Percentiles rank a stretch among this genome's conserved stretches.
These are phyloP conservation scores for Candida pseudoglaebosa DNA, from an alignment of 805 yeast species.

Conservation along the genomic window DNA sequence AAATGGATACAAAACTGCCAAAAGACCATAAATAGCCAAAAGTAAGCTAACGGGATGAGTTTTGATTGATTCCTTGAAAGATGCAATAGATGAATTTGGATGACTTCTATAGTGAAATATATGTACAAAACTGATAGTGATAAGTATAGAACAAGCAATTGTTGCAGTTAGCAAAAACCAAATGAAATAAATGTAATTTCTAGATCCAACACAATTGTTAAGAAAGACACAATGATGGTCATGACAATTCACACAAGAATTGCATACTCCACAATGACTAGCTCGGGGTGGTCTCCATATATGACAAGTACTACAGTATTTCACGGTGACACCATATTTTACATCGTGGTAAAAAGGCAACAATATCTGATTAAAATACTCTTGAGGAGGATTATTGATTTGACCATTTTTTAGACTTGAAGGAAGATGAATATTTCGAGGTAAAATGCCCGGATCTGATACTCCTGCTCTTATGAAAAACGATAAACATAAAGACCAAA, in stretches of 20 bases:
- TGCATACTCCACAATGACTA: conserved; percentile 67
- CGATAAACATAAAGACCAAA: conserved; percentile 47
- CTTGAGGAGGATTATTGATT: conserved; percentile 46
- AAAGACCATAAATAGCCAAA: conserved; percentile 45
- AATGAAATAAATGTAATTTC: conserved; percentile 35
- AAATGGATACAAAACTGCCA: conserved; percentile 53
- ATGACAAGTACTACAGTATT: conserved; percentile 52
- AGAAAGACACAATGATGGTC: conserved; percentile 76
- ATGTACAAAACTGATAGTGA: conserved; percentile 18
- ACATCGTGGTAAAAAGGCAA: conserved; percentile 41
- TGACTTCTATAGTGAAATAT: conserved; percentile 18
- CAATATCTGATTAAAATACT: conserved; percentile 48
- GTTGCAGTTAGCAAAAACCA: conserved; percentile 27
- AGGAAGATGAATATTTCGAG: conserved; percentile 61
- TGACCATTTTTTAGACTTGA: conserved; percentile 6
- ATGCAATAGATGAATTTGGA: conserved; percentile 25
- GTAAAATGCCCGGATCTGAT: conserved; percentile 68
- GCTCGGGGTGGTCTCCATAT: conserved; percentile 71
- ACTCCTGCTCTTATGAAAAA: conserved; percentile 49
- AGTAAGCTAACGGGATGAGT: conserved; percentile 41
- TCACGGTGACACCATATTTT: conserved; percentile 38
- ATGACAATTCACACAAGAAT: conserved; percentile 56
- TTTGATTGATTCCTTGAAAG: conserved; percentile 15
- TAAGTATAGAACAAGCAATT: conserved; percentile 16
- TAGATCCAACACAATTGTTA: conserved; percentile 38